phyloP scores from a whole-genome alignment of 306 rosid species.

The Betula pendula region DNA sequence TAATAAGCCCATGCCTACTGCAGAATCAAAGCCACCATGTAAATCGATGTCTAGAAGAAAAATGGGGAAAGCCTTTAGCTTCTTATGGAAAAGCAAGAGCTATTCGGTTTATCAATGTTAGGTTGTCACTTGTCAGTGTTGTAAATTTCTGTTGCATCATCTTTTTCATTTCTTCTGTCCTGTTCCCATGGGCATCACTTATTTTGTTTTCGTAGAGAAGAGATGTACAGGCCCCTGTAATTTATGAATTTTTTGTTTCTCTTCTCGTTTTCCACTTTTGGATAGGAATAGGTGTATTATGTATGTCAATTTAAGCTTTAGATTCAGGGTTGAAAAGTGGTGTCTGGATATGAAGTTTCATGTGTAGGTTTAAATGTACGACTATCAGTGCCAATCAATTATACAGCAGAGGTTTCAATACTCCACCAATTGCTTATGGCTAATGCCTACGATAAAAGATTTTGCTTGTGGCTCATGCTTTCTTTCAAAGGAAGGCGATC shows the following conservation, averaged over 20 bases:
- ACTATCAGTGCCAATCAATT: background rate
- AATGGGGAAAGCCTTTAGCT: constrained; percentile 66
- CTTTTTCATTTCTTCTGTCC: constrained; percentile 32
- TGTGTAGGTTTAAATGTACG: background rate
- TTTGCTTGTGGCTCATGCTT: too few species aligned
- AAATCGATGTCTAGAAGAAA: constrained; percentile 75
- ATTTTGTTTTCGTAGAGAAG: constrained; percentile 45
- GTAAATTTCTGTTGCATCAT: constrained; percentile 62
- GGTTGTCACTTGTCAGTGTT: constrained; percentile 34
- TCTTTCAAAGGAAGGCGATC: too few species aligned
- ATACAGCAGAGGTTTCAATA: background rate
- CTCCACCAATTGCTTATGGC: background rate
- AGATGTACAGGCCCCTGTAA: constrained; percentile 84
- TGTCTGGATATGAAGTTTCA: background rate
- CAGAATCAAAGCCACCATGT: constrained; percentile 69
- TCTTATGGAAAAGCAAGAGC: constrained; percentile 81
- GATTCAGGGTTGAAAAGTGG: background rate
- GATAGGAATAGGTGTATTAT: constrained; percentile 45
- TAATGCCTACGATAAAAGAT: background rate
- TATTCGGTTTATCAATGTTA: constrained; percentile 91
- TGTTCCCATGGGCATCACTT: constrained; percentile 37
- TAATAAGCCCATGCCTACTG: constrained; percentile 38
- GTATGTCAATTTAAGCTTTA: constrained; percentile 33
- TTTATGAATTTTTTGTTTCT: constrained; percentile 56
- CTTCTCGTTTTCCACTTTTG: constrained; percentile 26